phyloP scores from a whole-genome alignment of 352 stramenopile species.

The Phytopythium montanum region DNA sequence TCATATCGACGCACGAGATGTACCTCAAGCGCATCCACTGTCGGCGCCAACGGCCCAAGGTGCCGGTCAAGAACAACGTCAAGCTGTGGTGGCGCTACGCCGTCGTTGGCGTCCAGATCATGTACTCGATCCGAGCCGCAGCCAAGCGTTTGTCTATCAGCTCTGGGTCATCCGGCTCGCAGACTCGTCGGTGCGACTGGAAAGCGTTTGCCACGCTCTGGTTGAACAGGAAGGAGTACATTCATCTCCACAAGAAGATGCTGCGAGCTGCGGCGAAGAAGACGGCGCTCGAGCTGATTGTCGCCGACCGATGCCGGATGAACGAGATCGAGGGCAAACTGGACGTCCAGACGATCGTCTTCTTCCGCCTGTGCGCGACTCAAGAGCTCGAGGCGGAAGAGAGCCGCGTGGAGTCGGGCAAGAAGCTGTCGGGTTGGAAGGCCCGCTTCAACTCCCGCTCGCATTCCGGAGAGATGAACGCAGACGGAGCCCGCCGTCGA shows the following conservation, averaged over 20 bases:
- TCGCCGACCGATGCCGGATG: slow-evolving; percentile 41
- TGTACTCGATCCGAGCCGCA: slow-evolving; percentile 32
- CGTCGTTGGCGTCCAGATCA: slow-evolving; percentile 56
- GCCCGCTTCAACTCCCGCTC: slow-evolving; percentile 44
- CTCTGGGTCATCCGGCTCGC: background rate
- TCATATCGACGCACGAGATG: slow-evolving; percentile 73
- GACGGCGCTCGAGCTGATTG: slow-evolving; percentile 31
- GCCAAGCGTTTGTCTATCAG: slow-evolving; percentile 7
- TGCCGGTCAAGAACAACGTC: slow-evolving; percentile 41
- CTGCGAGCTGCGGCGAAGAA: slow-evolving; percentile 61
- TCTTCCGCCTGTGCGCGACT: slow-evolving; percentile 66
- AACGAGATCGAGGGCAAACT: slow-evolving; percentile 68
- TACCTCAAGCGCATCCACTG: slow-evolving; percentile 84
- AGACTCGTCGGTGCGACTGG: slow-evolving; percentile 37
- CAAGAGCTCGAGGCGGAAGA: slow-evolving; percentile 69
- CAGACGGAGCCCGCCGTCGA: slow-evolving; percentile 11
- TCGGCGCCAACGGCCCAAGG: slow-evolving; percentile 51
- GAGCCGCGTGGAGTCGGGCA: slow-evolving; percentile 54
- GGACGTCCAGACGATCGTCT: slow-evolving; percentile 76
- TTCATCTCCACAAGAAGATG: slow-evolving; percentile 69
- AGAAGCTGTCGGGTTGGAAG: slow-evolving; percentile 73
- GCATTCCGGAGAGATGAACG: slow-evolving; percentile 10
- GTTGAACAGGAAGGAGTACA: slow-evolving; percentile 68
- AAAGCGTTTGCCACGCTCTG: slow-evolving; percentile 58
- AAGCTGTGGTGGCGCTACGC: slow-evolving; percentile 80